Evolutionary conservation across 208 protist species (phyloP).

Genomic region (Angomonas deanei): DNA sequence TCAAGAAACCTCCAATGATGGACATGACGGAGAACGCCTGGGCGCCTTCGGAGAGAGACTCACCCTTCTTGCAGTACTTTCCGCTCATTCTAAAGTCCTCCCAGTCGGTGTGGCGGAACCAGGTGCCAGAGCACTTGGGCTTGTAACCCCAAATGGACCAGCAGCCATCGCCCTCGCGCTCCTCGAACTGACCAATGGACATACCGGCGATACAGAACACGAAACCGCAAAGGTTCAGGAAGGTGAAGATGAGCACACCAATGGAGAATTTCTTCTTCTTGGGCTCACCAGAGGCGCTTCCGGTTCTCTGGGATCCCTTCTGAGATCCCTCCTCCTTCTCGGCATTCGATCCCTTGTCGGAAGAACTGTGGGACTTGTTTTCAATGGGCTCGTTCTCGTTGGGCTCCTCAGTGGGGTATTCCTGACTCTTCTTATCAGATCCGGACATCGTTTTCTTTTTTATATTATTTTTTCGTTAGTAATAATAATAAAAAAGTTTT

Average conservation of each 20-base stretch:
- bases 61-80: constrained; percentile 34
- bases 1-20: constrained; percentile 51
- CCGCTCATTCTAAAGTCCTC: not conserved
- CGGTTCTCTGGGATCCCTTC: constrained; percentile 1
- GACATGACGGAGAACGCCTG: constrained; percentile 64
- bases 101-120: constrained; percentile 36
- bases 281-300: not conserved
- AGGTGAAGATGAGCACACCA: constrained; percentile 31
- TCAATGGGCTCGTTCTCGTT: constrained; percentile 27
- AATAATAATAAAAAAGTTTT: not conserved
- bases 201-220: constrained; percentile 47
- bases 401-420: constrained; percentile 22
- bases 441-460: constrained; percentile 4
- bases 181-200: constrained; percentile 42
- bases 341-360: constrained; percentile 12
- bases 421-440: constrained; percentile 15
- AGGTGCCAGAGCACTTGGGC: constrained; percentile 39
- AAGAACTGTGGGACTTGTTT: constrained; percentile 8
- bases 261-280: constrained; percentile 21
- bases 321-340: constrained; percentile 3
- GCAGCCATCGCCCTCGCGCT: constrained; percentile 17
- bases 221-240: constrained; percentile 29
- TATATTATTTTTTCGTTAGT: constrained; percentile 2
- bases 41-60: constrained; percentile 42
- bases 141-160: constrained; percentile 58